Base-by-base conservation (phyloP, 495 filamentous ascomycete genomes). In the Chaetomidium leptoderma region DNA sequence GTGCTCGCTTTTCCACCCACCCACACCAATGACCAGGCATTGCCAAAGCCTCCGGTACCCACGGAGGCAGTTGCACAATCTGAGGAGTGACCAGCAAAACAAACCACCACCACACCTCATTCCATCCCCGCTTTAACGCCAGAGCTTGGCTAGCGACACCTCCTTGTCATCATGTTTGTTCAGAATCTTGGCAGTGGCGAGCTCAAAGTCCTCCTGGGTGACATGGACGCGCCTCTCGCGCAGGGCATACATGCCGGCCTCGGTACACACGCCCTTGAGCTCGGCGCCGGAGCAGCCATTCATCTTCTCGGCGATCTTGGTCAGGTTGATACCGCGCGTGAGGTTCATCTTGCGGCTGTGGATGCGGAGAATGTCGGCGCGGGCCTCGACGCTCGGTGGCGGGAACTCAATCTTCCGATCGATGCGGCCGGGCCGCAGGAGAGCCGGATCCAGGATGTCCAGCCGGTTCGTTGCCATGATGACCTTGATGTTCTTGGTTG, bases 111-210 rank as follows among this genome's bases (percentile, higher is more conserved):
- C 6, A 13, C 40, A 0, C 19, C 19, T 44, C 46, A n/a, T 23
- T 39, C 55, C 17, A 19, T 4, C 26, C 8, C 48, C n/a, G n/a
- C n/a, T n/a, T n/a, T 66, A 71, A 45, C 69, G 69, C 69, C 69
- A 71, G 37, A 71, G 44, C 65, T 71, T 71, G 51, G 69, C 69
- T 59, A 71, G 51, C 19, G 69, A 71, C 53, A 71, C 90, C 72
- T 96, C 91, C 81, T 97, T 99, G 71, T 99, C 93, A 66, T 99
- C 93, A 70, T 99, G 93, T 81, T 97, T 97, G 80, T 97, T 97
- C 68, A 99, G 83, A 49, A 99, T 92, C 88, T 99, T 99, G 67
- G 93, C 93, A 4, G 95, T 97, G 26, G 93, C 93, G 61, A 99
- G 80, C 71, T 99, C 93, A 71, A 99, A 99, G 77, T 99, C 93